Evolutionary conservation across 1,284 basidiomycete species (phyloP), one percentile per base, ranked within the genome.

Genomic region (Ceratorhiza oryzae-sativae): DNA sequence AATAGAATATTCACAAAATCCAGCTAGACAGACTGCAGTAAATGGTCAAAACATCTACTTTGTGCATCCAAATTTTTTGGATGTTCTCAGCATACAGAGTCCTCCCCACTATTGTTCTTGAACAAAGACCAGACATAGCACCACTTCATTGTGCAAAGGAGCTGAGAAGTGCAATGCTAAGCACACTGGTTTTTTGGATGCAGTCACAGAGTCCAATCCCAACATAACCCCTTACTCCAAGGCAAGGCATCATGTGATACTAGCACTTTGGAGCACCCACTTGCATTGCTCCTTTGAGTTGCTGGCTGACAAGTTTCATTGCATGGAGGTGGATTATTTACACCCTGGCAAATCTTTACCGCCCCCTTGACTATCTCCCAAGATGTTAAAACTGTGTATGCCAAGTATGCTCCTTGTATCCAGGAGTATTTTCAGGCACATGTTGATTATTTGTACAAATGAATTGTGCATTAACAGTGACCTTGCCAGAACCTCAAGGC

Each of bases 311-410:
- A 58, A 76, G 27, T 75, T 77, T 32, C 80, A 80, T 56, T 32
- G 32, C 9, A 45, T 48, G 15, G 78, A 80, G 41, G 78, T 81
- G 20, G 51, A 78, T 23, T 76, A 81, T 61, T 76, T 81, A 9
- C 70, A 75, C 4, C 78, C 79, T 2, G 76, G 76, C 23, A 77
- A 76, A 9, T 34, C 45, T 1, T 5, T 79, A 20, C 79, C 78
- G 71, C 59, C 48, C 77, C 79, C 30, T 53, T 10, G 0, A 80
- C 79, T 3, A 76, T 81, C 18, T 76, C 76, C 2, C 45, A 60
- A 15, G 78, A 81, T 71, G 72, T 78, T 15, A 72, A 76, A 6
- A n/a, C n/a, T 10, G 55, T 80, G 1, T 80, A 81, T 75, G 13
- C 32, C 3, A 58, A 76, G 23, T 41, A 73, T 18, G 76, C 76